Conservation (phyloP, 2,329 filamentous ascomycete species). For the Penicillium aurantiogriseum region DNA sequence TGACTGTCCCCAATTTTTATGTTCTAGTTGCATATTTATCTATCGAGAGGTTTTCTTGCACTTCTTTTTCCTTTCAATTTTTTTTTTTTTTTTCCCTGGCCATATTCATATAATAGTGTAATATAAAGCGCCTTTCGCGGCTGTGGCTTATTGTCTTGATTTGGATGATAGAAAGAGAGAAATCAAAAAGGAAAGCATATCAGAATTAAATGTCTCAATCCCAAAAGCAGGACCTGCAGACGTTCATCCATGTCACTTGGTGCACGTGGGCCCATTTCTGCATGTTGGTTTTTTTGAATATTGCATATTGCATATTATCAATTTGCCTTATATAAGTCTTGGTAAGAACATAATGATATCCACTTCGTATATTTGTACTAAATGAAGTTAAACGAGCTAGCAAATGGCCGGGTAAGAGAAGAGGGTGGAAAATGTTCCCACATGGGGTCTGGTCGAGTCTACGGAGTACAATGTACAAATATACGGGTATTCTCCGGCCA, state of each 20-base stretch:
- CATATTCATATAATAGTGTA: background rate
- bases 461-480: background rate
- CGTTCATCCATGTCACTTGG: constrained; percentile 4
- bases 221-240: constrained; percentile 4
- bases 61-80: too few relatives aligned
- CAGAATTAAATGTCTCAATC: constrained; percentile 2
- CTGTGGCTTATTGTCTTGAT: constrained; percentile 12
- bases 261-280: constrained; percentile 11
- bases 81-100: background rate
- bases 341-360: background rate
- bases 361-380: background rate
- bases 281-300: background rate
- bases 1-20: constrained; percentile 22
- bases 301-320: background rate
- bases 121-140: constrained; percentile 19
- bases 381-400: background rate
- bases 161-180: background rate
- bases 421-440: background rate
- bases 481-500: constrained; percentile 4
- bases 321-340: too few relatives aligned
- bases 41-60: too few relatives aligned
- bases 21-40: constrained; percentile 1
- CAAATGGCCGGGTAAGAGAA: background rate
- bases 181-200: background rate
- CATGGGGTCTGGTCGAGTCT: background rate